Evolutionary conservation across 2,329 filamentous ascomycete species (phyloP), one percentile per base, ranked within the genome.

Genomic region (Rhynchosporium secalis): DNA sequence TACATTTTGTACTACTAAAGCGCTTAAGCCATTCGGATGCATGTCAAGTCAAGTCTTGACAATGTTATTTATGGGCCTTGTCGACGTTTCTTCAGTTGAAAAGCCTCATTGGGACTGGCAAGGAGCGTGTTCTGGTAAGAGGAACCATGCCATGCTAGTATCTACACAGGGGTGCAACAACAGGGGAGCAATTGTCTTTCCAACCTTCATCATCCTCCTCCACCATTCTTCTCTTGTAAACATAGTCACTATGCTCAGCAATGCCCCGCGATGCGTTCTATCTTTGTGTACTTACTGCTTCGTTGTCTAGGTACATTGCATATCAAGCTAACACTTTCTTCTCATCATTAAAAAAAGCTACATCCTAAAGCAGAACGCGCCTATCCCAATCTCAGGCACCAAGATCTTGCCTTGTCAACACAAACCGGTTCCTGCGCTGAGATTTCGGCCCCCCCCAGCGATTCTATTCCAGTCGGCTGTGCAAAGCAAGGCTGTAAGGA

Each of bases 261-360:
- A 72, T 73, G 72, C 72, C 70, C 70, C 66, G 57, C 69, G 65
- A 70, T 63, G 65, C 63, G 63, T 72, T 70, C 70, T 72, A 72
- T 72, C 70, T 71, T 72, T 68, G 67, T 69, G 67, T 66, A 68
- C 63, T 59, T 65, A 69, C 68, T 71, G 69, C 69, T 69, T 66
- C 69, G 46, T 60, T 33, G 56, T 68, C 65, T 59, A 59, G 58
- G 59, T 26, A 63, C 49, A 64, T 66, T 63, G 61, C 58, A 67
- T 65, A 66, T 67, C 65, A 63, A 68, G 64, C 67, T 64, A 62
- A 66, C 62, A 62, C 62, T 61, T 64, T 49, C 63, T 61, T 60
- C 58, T 52, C 59, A 47, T 63, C 49, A 64, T 63, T 64, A 64
- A 65, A 62, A 65, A 65, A 66, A 65, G 49, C 56, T 51, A 61